Base-by-base conservation (phyloP, 1,139 yeast genomes). In the Blastobotrys apis region DNA sequence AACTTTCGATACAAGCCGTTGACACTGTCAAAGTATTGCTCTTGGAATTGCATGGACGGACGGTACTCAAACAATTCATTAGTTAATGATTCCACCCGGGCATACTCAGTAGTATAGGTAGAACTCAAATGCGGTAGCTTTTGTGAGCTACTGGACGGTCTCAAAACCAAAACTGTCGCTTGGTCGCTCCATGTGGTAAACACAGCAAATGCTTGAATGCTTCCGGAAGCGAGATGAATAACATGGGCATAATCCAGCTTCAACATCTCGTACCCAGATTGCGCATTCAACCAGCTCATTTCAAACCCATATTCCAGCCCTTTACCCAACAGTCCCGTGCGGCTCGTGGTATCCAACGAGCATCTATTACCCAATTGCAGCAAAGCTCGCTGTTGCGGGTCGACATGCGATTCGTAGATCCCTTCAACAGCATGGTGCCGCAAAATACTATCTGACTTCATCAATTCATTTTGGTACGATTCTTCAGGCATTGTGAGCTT, bases 271-370 rank as follows among this genome's bases (percentile, higher is more conserved):
- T 41, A 39, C 3, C 50, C 49, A 1, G 50, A 33, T 6, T 48
- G 49, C 1, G 66, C 58, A 6, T 51, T 49, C 22, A 69, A 53
- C 60, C 84, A 81, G 45, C 75, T 76, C 47, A 77, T 61, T 17
- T 82, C 78, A 64, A 94, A 94, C 0, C 98, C 98, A 49, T 77
- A 74, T 54, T 86, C 88, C 50, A 94, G 68, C 21, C 97, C 95
- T 56, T 76, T 78, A 8, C 97, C 95, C n/a, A 92, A 69, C 1
- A 92, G 78, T 15, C 97, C 96, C 15, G 87, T 78, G 27, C 61
- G 60, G 44, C 73, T 71, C 0, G 84, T 73, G 50, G 77, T 80
- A 53, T 78, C 85, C 52, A 88, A 82, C 26, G 73, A 72, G 22
- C 92, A 84, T 9, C 77, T 71, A 21, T 81, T 73, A 1, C 98